phyloP scores from a whole-genome alignment of 2,329 filamentous ascomycete genomes.

The Bimuria novae-zelandiae region DNA sequence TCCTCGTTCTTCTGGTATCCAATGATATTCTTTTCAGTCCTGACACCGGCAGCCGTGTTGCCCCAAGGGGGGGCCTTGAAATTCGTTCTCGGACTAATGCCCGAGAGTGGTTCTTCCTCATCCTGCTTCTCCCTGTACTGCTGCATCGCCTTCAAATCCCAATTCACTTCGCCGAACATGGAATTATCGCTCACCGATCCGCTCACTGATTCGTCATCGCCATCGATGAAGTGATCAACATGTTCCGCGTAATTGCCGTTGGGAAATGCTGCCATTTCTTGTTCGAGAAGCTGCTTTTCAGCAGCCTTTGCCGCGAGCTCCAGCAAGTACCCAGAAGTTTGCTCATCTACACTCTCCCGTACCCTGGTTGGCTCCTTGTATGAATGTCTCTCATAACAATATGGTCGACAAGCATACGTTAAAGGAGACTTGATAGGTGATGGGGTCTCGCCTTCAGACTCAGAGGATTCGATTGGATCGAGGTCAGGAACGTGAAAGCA shows the following conservation, averaged over 20 bases:
- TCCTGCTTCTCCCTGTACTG: constrained; percentile 67
- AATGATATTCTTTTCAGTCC: constrained; percentile 29
- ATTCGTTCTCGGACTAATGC: constrained; percentile 38
- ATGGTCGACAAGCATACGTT: constrained; percentile 54
- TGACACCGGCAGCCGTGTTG: constrained; percentile 39
- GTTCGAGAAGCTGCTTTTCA: constrained; percentile 77
- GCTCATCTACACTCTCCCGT: constrained; percentile 73
- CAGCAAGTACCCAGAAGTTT: constrained; percentile 76
- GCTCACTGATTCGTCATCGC: constrained; percentile 55
- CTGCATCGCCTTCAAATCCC: constrained; percentile 82
- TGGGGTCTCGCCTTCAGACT: constrained; percentile 55
- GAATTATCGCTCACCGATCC: constrained; percentile 58
- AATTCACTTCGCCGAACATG: constrained; percentile 67
- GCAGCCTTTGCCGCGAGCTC: constrained; percentile 79
- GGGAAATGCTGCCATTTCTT: constrained; percentile 75
- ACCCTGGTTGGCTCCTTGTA: constrained; percentile 59
- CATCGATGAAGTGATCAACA: constrained; percentile 72
- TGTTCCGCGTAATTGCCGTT: constrained; percentile 71
- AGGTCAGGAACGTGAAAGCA: constrained; percentile 66
- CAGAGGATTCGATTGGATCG: constrained; percentile 65
- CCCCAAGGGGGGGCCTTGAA: constrained; percentile 44
- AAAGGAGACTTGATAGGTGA: constrained; percentile 54
- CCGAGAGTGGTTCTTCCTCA: constrained; percentile 42
- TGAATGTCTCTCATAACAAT: constrained; percentile 57
- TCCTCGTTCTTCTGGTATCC: constrained; percentile 46